Base-by-base conservation (phyloP, 2,329 filamentous ascomycete species). In the Aaosphaeria pasadenensis region DNA sequence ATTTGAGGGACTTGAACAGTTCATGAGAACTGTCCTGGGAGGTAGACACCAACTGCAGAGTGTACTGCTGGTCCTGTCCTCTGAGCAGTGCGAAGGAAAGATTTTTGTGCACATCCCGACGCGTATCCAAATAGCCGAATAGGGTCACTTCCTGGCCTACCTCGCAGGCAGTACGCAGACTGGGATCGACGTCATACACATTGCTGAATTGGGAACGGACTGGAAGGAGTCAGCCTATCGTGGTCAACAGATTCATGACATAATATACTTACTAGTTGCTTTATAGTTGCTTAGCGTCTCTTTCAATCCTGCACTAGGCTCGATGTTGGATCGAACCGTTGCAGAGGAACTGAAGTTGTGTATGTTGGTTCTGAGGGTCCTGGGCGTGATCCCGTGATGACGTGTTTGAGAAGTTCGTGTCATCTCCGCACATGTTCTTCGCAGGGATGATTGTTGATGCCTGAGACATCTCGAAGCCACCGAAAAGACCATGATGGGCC, bases 81-180 rank as follows among this genome's bases (percentile, higher is more conserved):
- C 69, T 71, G 33, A 84, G 64, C 44, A 86, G 79, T 42, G 85
- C 85, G 62, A 96, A 96, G 2, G 82, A 82, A 17, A 95, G 74
- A 36, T 80, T 83, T 46, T 84, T 84, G 30, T 83, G 84, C 24
- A 91, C 75, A 58, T 88, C 83, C 52, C 83, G 80, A 30, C 84
- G 79, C 50, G 82, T 83, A 29, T 84, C 83, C 1, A 96, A 70
- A 58, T 91, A 94, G 17, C 91, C 91, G 66, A 85, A 78, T 1
- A 88, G 67, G 0, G 76, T 43, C 9, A 43, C 30, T 43, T 31
- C 30, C 24, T 40, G 9, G 24, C 17, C 39, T 17, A 28, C 11
- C 4, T 36, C n/a, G n/a, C 33, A 36, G 33, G n/a, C n/a, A 36
- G 7, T n/a, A 36, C 33, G 7, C 7, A 36, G 7, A 9, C n/a